Base-by-base conservation (phyloP, 2,329 filamentous ascomycete genomes). In the Apiospora aurea region DNA sequence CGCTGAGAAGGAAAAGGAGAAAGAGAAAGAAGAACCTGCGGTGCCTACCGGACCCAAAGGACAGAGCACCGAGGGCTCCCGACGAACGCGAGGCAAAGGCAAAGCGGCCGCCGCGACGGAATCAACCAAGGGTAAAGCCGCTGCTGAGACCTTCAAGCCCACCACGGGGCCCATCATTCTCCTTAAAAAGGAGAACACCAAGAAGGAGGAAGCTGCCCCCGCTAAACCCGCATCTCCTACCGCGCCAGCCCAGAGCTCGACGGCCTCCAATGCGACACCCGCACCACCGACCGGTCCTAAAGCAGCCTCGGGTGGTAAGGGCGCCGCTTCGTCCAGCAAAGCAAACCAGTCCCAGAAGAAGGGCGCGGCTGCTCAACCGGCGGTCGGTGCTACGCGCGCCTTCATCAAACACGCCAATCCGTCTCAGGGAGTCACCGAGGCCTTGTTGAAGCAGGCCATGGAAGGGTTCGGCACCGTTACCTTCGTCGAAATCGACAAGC, bases 401-500 rank as follows among this genome's bases (percentile, higher is more conserved):
- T 95, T 95, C 78, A 85, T 95, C 73, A 95, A 95, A 81, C 92
- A 95, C 77, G 93, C 92, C 69, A 97, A 97, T 79, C 90, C 94
- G 14, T 96, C 95, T 0, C 96, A 98, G 79, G 96, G 96, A 18
- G 93, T 98, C 67, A 98, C 94, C 0, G 96, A 98, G 79, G 85
- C 92, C 0, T 83, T 95, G 0, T 89, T 98, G 1, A 91, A 92
- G 77, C 88, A 92, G 75, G 91, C 93, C 0, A 90, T 98, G 79
- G 87, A 91, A 64, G 82, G 84, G 0, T 97, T 94, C 76, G 96
- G 96, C 1, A 81, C 88, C 1, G 89, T 98, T 66, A 89, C 89
- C 0, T 92, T 90, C 75, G 94, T 97, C 24, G 96, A 98, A 77
- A 96, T 98, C 70, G 96, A 98, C 80, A 95, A 95, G 81, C 93